Evolutionary conservation across 441 rosid species (phyloP), one percentile per base, ranked within the genome.

Genomic region (Brassica balearica): DNA sequence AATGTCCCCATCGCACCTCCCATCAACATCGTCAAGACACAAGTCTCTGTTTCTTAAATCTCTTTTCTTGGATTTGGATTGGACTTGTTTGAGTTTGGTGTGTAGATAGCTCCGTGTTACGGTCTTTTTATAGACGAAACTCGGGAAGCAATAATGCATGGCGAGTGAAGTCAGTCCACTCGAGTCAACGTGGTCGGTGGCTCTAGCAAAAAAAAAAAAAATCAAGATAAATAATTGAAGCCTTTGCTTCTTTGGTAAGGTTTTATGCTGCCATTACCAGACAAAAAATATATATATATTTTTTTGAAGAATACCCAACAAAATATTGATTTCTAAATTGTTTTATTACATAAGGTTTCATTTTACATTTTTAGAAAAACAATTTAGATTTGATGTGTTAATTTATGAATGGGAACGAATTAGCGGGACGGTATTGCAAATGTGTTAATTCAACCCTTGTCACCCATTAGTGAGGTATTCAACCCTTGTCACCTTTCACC

Each of bases 71-170:
- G n/a, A 3, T 41, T 41, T 41, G 12, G 48, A 41, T 41, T 41
- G 71, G 36, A 55, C 25, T 69, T 27, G 61, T 68, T 68, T 14
- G 73, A 8, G 43, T 36, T 36, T 36, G 43, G 43, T 36, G 43
- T 36, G 9, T 36, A 9, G 48, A 41, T 41, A 41, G 48, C 10
- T 36, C 43, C 43, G 38, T 29, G 34, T 29, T 29, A 29, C 34
- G 43, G 72, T 48, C n/a, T 68, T 51, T 27, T 8, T 69, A 69
- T 69, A 69, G 72, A 51, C 62, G 6, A 7, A n/a, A n/a, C 15
- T 8, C 4, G 32, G 32, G 25, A 61, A 51, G 61, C 6, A 68
- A 8, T 51, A 15, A 15, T 15, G 17, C 17, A 15, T 15, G 17
- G 17, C 17, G 17, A 15, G 17, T 15, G 17, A 15, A 15, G 38